Evolutionary conservation across 345 rosid species (phyloP), one percentile per base, ranked within the genome.

Genomic region (Melaleuca alternifolia): DNA sequence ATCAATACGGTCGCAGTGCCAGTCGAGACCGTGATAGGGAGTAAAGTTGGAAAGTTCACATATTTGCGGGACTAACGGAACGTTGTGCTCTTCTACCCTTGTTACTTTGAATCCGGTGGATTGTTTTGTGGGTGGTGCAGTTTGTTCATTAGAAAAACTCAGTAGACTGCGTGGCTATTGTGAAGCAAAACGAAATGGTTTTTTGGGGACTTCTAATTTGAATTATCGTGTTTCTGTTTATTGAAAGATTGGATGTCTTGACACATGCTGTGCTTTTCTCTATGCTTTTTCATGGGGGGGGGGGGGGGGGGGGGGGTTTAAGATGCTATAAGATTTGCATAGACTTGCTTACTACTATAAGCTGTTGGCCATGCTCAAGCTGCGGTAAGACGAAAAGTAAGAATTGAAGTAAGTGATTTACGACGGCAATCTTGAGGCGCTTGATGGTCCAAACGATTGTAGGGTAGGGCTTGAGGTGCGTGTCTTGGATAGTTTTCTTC

Each of bases 1-100:
- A 95, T 89, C 95, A 85, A 82, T 92, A 92, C 82, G 96, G 91
- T 86, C 90, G 86, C 18, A 89, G 89, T 75, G 83, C 88, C 33
- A 90, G 93, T 21, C 90, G 88, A 51, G 85, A 92, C 18, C 91
- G 76, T 6, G 94, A 90, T 51, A 88, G 87, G 84, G 88, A 87
- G 21, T 92, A 84, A 85, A 87, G 81, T 87, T 86, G 30, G 87
- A 84, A 53, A 85, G 90, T 81, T 90, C 89, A 30, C 75, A 86
- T 84, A 88, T 88, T 84, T 62, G 57, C 20, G 54, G 86, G 46
- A 76, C 18, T 53, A 28, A 44, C 46, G 15, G 37, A 51, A 28
- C 28, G 57, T 41, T 83, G 61, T 54, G 15, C 48, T 15, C 46
- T 37, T 52, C 26, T 53, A 16, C 56, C 62, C 48, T 18, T 7